Evolutionary conservation across 2,329 filamentous ascomycete genomes (phyloP).

Genomic region (Teratosphaeriaceae sp.): DNA sequence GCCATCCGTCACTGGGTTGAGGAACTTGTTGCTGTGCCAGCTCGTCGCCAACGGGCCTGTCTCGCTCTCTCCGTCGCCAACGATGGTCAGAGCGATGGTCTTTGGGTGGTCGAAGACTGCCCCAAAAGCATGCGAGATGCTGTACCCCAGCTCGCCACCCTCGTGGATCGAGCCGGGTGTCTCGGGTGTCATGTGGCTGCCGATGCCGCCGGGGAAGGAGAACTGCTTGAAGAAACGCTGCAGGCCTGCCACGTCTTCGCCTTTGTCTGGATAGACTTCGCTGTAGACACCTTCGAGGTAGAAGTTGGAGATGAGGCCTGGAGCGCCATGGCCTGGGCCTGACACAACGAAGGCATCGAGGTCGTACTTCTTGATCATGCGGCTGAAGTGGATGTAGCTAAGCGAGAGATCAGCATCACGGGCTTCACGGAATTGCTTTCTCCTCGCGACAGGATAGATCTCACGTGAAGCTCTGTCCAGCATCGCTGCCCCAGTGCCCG

Average conservation of each 20-base stretch:
- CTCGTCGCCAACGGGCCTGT: conserved; percentile 71
- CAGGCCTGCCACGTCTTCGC: conserved; percentile 61
- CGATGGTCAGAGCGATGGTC: conserved; percentile 69
- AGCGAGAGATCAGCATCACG: conserved; percentile 3
- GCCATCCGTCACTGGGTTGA: conserved; percentile 71
- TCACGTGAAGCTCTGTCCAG: conserved; percentile 66
- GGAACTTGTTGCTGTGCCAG: conserved; percentile 78
- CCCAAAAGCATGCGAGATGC: conserved; percentile 71
- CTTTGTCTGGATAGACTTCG: conserved; percentile 69
- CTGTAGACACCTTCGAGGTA: conserved; percentile 74
- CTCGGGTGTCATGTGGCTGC: conserved; percentile 71
- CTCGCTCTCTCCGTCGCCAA: conserved; percentile 76
- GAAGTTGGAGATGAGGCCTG: conserved; percentile 66
- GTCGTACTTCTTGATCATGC: conserved; percentile 73
- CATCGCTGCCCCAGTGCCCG: conserved; percentile 72
- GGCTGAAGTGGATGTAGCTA: conserved; percentile 70
- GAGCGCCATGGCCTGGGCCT: conserved; percentile 71
- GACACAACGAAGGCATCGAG: conserved; percentile 67
- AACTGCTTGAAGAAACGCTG: conserved; percentile 76
- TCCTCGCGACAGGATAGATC: too few relatives aligned
- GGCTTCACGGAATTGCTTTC: background rate
- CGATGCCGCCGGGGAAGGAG: conserved; percentile 73
- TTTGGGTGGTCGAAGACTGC: conserved; percentile 68
- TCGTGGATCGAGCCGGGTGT: conserved; percentile 68
- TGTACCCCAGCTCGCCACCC: conserved; percentile 74